Evolutionary conservation across 352 stramenopile species (phyloP).

Genomic region (Phytopythium oedochilum): DNA sequence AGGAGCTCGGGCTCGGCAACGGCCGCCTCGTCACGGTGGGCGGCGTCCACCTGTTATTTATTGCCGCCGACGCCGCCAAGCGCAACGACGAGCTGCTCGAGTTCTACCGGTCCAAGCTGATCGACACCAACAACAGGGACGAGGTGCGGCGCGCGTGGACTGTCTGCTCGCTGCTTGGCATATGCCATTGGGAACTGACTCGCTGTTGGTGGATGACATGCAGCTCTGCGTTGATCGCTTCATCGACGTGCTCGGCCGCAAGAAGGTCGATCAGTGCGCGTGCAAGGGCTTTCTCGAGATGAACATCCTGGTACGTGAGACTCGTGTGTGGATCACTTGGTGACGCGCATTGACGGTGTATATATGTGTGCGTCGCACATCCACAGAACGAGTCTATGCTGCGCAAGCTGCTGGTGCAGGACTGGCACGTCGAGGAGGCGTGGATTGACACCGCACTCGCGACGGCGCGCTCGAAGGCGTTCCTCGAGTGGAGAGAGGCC

Average conservation of each 20-base stretch:
- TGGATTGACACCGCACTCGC: constrained; percentile 53
- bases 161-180: too few species aligned
- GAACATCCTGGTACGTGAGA: constrained; percentile 60
- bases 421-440: constrained; percentile 53
- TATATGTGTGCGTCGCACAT: not conserved
- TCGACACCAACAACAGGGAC: constrained; percentile 53
- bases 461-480: constrained; percentile 48
- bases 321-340: not conserved
- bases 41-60: constrained; percentile 55
- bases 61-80: constrained; percentile 25
- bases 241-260: constrained; percentile 62
- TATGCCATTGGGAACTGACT: too few species aligned
- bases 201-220: constrained; percentile 1
- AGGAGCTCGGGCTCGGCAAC: constrained; percentile 35
- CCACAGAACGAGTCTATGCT: constrained; percentile 41
- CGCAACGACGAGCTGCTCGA: constrained; percentile 41
- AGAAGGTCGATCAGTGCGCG: constrained; percentile 23
- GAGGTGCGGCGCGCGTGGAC: constrained; percentile 26
- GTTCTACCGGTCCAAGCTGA: constrained; percentile 33
- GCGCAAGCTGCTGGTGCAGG: constrained; percentile 59
- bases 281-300: constrained; percentile 80
- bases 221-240: constrained; percentile 66
- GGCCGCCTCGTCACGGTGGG: constrained; percentile 65
- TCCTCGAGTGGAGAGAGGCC: constrained; percentile 61
- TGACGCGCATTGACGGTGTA: not conserved